Conservation (phyloP, 495 filamentous ascomycete genomes). For the Daldinia bambusicola region DNA sequence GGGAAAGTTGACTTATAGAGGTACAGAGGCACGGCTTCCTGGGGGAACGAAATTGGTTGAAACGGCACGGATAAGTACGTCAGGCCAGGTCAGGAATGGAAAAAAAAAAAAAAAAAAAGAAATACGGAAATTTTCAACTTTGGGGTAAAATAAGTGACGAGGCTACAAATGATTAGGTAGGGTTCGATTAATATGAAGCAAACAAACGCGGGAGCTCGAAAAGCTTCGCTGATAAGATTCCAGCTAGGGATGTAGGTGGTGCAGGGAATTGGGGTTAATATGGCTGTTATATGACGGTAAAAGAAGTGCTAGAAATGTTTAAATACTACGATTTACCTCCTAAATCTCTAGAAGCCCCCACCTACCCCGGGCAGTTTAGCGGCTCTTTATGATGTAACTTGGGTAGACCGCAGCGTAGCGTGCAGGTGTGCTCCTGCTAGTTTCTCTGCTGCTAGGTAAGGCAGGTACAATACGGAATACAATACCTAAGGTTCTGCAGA, state of each 20-base stretch:
- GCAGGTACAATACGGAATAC: background rate
- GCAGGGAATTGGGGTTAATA: conserved; percentile 19
- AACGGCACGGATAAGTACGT: conserved; percentile 3
- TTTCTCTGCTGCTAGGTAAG: background rate
- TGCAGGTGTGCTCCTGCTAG: background rate
- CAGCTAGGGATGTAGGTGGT: background rate
- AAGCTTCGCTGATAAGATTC: conserved; percentile 34
- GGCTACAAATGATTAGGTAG: background rate
- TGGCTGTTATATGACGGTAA: background rate
- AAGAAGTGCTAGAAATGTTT: conserved; percentile 1
- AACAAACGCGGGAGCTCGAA: conserved; percentile 36
- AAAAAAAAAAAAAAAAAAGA: too few relatives aligned
- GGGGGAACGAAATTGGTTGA: background rate
- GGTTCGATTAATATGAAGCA: conserved; percentile 18
- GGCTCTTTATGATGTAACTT: conserved; percentile 18
- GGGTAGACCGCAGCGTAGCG: background rate
- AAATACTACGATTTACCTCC: conserved; percentile 4
- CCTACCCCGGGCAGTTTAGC: conserved; percentile 27
- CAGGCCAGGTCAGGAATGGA: background rate
- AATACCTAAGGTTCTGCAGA: too few relatives aligned
- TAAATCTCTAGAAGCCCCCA: conserved; percentile 19
- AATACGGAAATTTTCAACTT: background rate
- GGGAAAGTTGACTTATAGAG: background rate
- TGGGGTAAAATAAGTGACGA: background rate
- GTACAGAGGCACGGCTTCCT: background rate